Evolutionary conservation across 2,329 filamentous ascomycete species (phyloP).

Genomic region (Alternaria brassicicola): DNA sequence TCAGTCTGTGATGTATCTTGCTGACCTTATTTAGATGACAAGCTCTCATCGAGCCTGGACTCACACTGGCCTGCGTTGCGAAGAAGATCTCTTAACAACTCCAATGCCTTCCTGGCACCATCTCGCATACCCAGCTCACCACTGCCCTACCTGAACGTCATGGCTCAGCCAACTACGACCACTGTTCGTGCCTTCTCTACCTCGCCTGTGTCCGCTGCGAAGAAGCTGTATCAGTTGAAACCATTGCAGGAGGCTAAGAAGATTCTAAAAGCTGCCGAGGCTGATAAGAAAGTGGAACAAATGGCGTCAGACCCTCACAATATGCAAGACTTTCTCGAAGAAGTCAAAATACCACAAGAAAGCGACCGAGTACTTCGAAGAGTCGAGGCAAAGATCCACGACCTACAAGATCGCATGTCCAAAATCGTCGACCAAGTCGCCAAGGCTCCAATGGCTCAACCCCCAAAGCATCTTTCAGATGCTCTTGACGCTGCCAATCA

Average conservation of each 20-base stretch:
- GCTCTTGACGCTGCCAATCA: background rate
- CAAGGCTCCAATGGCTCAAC: background rate
- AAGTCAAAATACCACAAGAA: background rate
- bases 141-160: background rate
- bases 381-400: background rate
- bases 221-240: background rate
- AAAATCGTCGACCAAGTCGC: background rate
- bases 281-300: background rate
- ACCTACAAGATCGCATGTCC: background rate
- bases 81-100: background rate
- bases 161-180: background rate
- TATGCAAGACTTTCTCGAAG: background rate
- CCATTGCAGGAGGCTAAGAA: background rate
- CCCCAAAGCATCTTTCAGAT: background rate
- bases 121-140: background rate
- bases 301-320: background rate
- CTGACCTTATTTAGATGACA: slow-evolving; percentile 31
- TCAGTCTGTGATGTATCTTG: slow-evolving; percentile 28
- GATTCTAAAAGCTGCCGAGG: background rate
- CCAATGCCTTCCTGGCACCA: background rate
- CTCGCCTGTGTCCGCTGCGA: background rate
- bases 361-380: background rate
- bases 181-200: slow-evolving; percentile 14
- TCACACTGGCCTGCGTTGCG: background rate
- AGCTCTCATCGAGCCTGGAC: background rate